phyloP scores from a whole-genome alignment of 1,284 basidiomycete genomes.

The Mycosarcoma maydis region DNA sequence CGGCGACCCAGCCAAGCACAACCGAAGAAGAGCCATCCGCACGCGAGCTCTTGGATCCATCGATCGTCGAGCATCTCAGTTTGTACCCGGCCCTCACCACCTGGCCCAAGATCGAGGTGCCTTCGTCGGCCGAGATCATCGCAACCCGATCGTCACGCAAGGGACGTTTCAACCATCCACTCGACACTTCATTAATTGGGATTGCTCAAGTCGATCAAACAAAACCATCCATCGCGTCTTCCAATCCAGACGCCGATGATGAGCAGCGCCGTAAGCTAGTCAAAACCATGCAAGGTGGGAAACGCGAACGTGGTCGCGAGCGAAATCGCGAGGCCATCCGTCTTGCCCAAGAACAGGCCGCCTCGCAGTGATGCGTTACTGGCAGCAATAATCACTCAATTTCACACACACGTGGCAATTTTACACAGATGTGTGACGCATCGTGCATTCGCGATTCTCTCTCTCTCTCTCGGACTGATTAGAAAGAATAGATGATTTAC shows the following conservation, averaged over 20 bases:
- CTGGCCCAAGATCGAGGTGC: slow-evolving; percentile 56
- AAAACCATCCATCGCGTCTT: slow-evolving; percentile 18
- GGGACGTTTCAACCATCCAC: slow-evolving; percentile 43
- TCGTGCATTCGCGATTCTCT: no score
- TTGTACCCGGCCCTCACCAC: slow-evolving; percentile 54
- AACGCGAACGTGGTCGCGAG: slow-evolving; percentile 52
- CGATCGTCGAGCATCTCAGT: slow-evolving; percentile 40
- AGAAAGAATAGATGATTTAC: no score
- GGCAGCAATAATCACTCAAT: no score
- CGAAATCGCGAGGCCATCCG: slow-evolving; percentile 52
- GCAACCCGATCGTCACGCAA: slow-evolving; percentile 39
- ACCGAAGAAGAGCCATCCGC: slow-evolving; percentile 2
- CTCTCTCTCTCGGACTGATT: no score
- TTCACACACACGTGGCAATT: no score
- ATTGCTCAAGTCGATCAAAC: slow-evolving; percentile 28
- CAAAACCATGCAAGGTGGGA: slow-evolving; percentile 56
- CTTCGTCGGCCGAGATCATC: slow-evolving; percentile 50
- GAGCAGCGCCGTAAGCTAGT: slow-evolving; percentile 44
- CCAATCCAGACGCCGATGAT: slow-evolving; percentile 29
- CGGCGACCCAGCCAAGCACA: slow-evolving; percentile 19
- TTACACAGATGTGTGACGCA: no score
- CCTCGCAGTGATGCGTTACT: slow-evolving; percentile 7
- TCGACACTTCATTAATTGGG: slow-evolving; percentile 41
- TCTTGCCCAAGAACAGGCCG: slow-evolving; percentile 20
- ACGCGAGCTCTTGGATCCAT: slow-evolving; percentile 27